Evolutionary conservation across 768 basidiomycete genomes (phyloP).

Genomic region (Russula earlei): DNA sequence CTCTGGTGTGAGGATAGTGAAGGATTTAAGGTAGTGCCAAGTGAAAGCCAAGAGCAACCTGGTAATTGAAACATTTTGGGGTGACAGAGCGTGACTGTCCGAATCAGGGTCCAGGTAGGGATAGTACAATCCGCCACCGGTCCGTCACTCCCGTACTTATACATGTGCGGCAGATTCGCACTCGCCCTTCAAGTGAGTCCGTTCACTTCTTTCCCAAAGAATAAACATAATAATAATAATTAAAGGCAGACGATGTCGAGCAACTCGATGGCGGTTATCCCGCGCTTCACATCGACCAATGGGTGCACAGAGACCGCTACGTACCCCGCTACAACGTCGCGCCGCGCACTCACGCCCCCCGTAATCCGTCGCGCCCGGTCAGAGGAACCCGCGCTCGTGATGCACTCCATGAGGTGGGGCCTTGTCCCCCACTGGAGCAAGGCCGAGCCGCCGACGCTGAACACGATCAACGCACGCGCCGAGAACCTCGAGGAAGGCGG

Average conservation of each 20-base stretch:
- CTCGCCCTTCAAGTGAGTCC: slow-evolving; percentile 38
- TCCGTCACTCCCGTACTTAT: no score
- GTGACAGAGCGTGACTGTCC: no score
- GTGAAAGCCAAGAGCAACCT: no score
- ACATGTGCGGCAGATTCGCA: slow-evolving; percentile 60
- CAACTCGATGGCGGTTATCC: slow-evolving; percentile 39
- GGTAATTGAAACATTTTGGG: no score
- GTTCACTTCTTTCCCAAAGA: neutral
- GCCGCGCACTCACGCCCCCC: slow-evolving; percentile 67
- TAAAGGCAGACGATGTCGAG: slow-evolving; percentile 15
- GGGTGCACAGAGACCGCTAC: slow-evolving; percentile 52
- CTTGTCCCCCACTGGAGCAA: slow-evolving; percentile 80
- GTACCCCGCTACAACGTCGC: slow-evolving; percentile 72
- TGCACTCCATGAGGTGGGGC: slow-evolving; percentile 90
- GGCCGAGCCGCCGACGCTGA: slow-evolving; percentile 58
- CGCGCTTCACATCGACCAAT: slow-evolving; percentile 38
- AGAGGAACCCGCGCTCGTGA: slow-evolving; percentile 31
- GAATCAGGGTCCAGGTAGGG: no score
- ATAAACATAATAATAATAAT: slow-evolving; percentile 1
- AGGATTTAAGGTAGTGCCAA: no score
- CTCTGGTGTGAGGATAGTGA: no score
- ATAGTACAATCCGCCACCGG: no score
- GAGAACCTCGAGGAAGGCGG: slow-evolving; percentile 70
- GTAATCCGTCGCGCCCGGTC: slow-evolving; percentile 44
- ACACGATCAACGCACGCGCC: slow-evolving; percentile 83